phyloP scores from a whole-genome alignment of 2,329 filamentous ascomycete genomes.

The Talaromyces amestolkiae region DNA sequence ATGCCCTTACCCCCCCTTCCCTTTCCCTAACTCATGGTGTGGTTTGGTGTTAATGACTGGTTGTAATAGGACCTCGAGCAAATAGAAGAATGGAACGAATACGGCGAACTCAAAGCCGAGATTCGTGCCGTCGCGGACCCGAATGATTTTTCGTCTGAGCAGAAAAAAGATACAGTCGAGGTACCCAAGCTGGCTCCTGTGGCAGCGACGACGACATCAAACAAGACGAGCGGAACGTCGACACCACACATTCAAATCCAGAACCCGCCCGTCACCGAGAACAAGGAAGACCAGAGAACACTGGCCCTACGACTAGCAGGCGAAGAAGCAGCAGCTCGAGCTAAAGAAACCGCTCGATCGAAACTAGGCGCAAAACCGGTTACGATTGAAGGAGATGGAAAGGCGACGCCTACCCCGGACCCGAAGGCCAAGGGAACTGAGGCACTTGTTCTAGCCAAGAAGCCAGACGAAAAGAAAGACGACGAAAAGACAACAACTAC shows the following conservation, averaged over 20 bases:
- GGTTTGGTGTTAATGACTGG: neutral
- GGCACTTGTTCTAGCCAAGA: neutral
- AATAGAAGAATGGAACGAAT: slow-evolving; percentile 99
- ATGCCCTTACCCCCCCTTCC: slow-evolving; percentile 41
- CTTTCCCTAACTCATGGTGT: neutral
- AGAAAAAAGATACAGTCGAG: slow-evolving; percentile 23
- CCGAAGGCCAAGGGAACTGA: slow-evolving; percentile 18
- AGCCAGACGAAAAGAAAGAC: neutral
- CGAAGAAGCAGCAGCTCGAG: slow-evolving; percentile 39
- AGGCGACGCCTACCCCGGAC: slow-evolving; percentile 16
- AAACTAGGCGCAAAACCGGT: slow-evolving; percentile 20
- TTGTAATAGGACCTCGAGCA: slow-evolving; percentile 75
- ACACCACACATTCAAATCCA: slow-evolving; percentile 40
- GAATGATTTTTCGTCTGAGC: slow-evolving; percentile 29
- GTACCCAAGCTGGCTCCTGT: slow-evolving; percentile 24
- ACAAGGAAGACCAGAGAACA: slow-evolving; percentile 38
- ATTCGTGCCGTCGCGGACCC: slow-evolving; percentile 52
- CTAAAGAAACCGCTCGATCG: slow-evolving; percentile 30
- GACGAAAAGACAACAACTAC: neutral
- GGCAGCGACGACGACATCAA: neutral
- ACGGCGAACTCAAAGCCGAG: slow-evolving; percentile 87
- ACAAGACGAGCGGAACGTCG: neutral
- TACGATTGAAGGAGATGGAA: slow-evolving; percentile 21
- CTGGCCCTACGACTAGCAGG: slow-evolving; percentile 46
- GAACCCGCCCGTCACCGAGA: slow-evolving; percentile 35